A percentile compares a stretch with the other conserved stretches of the same genome.
These are phyloP conservation scores for Aspergillus sp. DNA, from an alignment of 2,329 filamentous ascomycete genomes.

Conservation along the genomic window DNA sequence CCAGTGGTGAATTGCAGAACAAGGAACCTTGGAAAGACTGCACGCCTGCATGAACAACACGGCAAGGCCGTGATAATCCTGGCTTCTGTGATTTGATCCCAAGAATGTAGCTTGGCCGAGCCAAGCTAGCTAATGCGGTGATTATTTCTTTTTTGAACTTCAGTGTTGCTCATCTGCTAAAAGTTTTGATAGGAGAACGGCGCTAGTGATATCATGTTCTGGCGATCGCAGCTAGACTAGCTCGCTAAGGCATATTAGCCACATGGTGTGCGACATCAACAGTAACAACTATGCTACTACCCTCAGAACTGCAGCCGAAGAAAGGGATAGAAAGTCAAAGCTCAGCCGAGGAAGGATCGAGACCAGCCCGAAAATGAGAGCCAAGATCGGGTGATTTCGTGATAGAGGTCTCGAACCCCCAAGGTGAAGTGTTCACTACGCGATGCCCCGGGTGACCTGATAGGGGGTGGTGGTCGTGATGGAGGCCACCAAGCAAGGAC, in stretches of 20 bases:
- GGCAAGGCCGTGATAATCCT: slow-evolving; percentile 1
- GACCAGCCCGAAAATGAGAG: slow-evolving; percentile 4
- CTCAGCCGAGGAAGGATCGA: neutral
- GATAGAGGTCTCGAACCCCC: slow-evolving; percentile 5
- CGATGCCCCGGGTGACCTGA: neutral
- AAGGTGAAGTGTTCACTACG: neutral
- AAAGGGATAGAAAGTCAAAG: neutral
- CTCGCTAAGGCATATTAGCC: neutral
- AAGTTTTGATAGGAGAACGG: neutral
- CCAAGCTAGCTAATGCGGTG: slow-evolving; percentile 13
- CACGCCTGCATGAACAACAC: neutral
- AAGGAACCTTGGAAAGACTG: neutral
- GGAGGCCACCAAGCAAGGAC: neutral
- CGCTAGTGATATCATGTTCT: slow-evolving; percentile 4
- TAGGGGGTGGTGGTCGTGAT: neutral
- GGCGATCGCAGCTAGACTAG: slow-evolving; percentile 13
- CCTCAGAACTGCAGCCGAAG: neutral
- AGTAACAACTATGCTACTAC: neutral
- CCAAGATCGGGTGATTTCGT: neutral
- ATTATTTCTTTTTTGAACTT: slow-evolving; percentile 15
- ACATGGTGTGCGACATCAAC: slow-evolving; percentile 8
- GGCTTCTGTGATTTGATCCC: slow-evolving; percentile 6
- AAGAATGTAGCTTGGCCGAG: neutral
- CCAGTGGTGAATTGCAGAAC: slow-evolving; percentile 3
- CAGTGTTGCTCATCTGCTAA: slow-evolving; percentile 6